Evolutionary conservation across 768 basidiomycete genomes (phyloP).

Genomic region (Tylopilus sp.): DNA sequence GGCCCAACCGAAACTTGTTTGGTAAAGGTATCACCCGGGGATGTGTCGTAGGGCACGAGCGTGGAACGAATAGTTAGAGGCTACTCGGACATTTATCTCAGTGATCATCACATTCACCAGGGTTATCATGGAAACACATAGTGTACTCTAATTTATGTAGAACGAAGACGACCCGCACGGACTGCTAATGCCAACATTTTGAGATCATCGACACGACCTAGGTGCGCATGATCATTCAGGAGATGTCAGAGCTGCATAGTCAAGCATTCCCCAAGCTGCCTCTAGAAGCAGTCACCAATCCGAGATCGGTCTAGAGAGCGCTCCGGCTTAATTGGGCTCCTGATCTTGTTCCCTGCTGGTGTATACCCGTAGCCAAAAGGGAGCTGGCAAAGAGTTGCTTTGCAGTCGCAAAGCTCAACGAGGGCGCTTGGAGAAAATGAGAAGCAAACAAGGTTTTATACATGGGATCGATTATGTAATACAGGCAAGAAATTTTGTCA

Average conservation of each 20-base stretch:
- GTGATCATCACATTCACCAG: background rate
- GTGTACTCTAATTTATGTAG: background rate
- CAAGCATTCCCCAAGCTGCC: constrained; percentile 58
- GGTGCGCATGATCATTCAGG: background rate
- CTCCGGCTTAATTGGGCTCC: constrained; percentile 84
- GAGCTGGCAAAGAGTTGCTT: constrained; percentile 55
- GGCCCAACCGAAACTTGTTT: background rate
- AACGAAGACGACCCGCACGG: background rate
- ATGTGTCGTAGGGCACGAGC: background rate
- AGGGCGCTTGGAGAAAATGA: constrained; percentile 9
- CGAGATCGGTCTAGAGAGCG: constrained; percentile 47
- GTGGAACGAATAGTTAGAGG: background rate
- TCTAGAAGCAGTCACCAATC: constrained; percentile 32
- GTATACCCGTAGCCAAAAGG: constrained; percentile 50
- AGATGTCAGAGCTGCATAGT: constrained; percentile 70
- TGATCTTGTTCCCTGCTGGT: constrained; percentile 41
- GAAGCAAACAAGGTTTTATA: background rate
- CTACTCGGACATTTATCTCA: background rate
- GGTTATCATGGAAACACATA: background rate
- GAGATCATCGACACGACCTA: background rate
- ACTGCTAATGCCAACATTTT: background rate
- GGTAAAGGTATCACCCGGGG: background rate
- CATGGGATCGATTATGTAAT: constrained; percentile 13
- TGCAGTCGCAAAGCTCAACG: constrained; percentile 30
- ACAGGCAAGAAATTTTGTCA: background rate